Evolutionary conservation across 1,284 basidiomycete species (phyloP).

Genomic region (Cryptococcus neoformans): DNA sequence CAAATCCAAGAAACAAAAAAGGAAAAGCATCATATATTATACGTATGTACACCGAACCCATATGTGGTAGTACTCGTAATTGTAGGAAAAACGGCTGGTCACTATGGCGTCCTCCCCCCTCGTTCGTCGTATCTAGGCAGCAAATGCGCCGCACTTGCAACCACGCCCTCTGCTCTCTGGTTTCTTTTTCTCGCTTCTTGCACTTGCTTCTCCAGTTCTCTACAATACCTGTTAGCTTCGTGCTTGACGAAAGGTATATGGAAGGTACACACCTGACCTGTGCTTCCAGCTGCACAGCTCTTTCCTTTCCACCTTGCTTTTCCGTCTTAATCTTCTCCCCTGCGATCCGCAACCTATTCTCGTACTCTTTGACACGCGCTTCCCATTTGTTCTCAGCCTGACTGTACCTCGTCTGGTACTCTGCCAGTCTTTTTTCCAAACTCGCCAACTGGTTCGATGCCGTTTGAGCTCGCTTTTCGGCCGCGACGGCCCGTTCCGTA

Average conservation of each 20-base stretch:
- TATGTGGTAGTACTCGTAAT: too few relatives aligned
- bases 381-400: slow-evolving; percentile 85
- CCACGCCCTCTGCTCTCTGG: slow-evolving; percentile 37
- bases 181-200: slow-evolving; percentile 35
- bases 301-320: slow-evolving; percentile 89
- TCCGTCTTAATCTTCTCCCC: slow-evolving; percentile 95
- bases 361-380: slow-evolving; percentile 85
- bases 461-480: slow-evolving; percentile 76
- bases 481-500: slow-evolving; percentile 67
- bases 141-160: slow-evolving; percentile 37
- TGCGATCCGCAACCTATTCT: slow-evolving; percentile 72
- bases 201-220: slow-evolving; percentile 45
- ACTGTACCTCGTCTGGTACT: slow-evolving; percentile 65
- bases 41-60: too few relatives aligned
- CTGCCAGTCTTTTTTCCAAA: slow-evolving; percentile 76
- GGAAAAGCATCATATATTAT: too few relatives aligned
- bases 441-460: slow-evolving; percentile 76
- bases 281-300: slow-evolving; percentile 52
- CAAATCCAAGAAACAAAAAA: too few relatives aligned
- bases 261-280: slow-evolving; percentile 42
- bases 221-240: slow-evolving; percentile 1
- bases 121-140: slow-evolving; percentile 4
- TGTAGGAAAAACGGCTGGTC: background rate
- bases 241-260: background rate
- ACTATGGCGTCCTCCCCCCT: background rate